Conservation (phyloP, 345 rosid genomes). For the Lumnitzera racemosa region DNA sequence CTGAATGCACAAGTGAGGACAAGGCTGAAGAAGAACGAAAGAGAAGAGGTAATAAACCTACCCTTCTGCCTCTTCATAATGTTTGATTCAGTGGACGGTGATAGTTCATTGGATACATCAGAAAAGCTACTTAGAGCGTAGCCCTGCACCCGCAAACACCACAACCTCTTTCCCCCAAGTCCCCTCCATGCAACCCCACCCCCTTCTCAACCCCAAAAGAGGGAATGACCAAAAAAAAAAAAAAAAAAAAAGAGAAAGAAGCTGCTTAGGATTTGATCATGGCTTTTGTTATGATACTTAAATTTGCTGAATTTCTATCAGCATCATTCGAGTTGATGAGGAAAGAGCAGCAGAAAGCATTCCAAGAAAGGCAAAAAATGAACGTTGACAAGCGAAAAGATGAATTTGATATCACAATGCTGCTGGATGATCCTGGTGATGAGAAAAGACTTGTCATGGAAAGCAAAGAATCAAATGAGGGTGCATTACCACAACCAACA, state of each 20-base stretch:
- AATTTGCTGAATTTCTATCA: constrained; percentile 23
- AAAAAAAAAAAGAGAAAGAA: no score
- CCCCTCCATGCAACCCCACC: no score
- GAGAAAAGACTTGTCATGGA: constrained; percentile 36
- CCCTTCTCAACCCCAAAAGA: no score
- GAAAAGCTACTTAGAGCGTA: no score
- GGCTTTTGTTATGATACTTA: constrained; percentile 5
- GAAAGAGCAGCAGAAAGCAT: constrained; percentile 84
- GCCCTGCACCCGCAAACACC: no score
- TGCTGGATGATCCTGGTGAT: constrained; percentile 58
- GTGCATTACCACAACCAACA: constrained; percentile 14
- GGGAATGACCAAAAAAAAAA: no score
- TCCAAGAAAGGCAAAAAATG: constrained; percentile 69
- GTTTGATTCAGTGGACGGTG: not conserved
- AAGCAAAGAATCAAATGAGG: constrained; percentile 34
- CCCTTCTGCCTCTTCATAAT: constrained; percentile 4
- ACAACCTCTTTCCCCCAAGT: no score
- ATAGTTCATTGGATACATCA: no score
- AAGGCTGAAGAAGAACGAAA: constrained; percentile 95
- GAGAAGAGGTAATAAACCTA: constrained; percentile 66
- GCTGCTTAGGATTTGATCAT: no score
- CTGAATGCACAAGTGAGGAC: constrained; percentile 65
- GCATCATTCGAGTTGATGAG: constrained; percentile 93
- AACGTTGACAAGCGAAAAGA: constrained; percentile 51
- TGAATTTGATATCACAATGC: constrained; percentile 54